Percentiles rank a stretch among this genome's conserved stretches.
Evolutionary conservation across 2,329 filamentous ascomycete genomes (phyloP).

Genomic region (Leptographium wingfieldii): DNA sequence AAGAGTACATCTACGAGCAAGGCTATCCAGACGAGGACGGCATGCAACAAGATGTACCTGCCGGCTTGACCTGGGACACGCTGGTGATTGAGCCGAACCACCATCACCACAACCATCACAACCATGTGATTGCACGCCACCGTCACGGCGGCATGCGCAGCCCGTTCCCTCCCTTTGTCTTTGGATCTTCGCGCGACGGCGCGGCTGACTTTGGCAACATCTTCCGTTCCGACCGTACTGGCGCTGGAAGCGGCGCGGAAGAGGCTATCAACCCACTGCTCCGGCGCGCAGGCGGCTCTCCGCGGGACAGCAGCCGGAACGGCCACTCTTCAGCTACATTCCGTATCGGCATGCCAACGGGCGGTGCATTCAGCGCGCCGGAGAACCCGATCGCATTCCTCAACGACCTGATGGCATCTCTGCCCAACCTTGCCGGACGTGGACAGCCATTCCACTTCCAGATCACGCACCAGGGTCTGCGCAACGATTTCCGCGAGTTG

Average conservation of each 20-base stretch:
- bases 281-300: constrained; percentile 41
- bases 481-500: constrained; percentile 40
- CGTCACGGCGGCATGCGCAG: constrained; percentile 39
- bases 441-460: constrained; percentile 48
- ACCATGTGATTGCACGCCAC: constrained; percentile 34
- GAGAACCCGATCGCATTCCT: constrained; percentile 33
- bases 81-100: constrained; percentile 33
- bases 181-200: constrained; percentile 43
- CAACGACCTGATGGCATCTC: constrained; percentile 42
- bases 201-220: constrained; percentile 39
- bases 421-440: constrained; percentile 24
- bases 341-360: constrained; percentile 34
- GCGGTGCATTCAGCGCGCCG: constrained; percentile 30
- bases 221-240: constrained; percentile 39
- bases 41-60: constrained; percentile 29
- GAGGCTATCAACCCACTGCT: constrained; percentile 83
- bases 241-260: constrained; percentile 46
- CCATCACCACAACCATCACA: constrained; percentile 25
- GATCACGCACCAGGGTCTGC: constrained; percentile 35
- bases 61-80: constrained; percentile 44
- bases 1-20: constrained; percentile 49
- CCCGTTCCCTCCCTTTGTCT: constrained; percentile 46
- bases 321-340: constrained; percentile 27
- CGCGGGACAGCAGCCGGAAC: constrained; percentile 26
- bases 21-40: constrained; percentile 35